A percentile compares a stretch with the other conserved stretches of the same genome.
Conservation (phyloP, 768 basidiomycete genomes). For the Amanita subjunquillea region DNA sequence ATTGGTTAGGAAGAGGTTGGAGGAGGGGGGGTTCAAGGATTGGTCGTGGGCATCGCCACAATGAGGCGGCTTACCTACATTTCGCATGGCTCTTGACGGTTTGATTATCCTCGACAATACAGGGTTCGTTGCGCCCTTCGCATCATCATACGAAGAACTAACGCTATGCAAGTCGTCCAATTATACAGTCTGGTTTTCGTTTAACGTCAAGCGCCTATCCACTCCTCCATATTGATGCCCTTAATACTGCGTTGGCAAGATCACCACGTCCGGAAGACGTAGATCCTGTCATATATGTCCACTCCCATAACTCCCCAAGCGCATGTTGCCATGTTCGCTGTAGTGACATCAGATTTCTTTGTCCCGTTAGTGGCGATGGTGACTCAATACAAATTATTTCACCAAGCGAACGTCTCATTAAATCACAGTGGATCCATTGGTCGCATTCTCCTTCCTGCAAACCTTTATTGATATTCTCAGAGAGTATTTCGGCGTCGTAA, state of each 20-base stretch:
- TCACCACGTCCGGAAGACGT: constrained; percentile 41
- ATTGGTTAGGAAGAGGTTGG: constrained; percentile 32
- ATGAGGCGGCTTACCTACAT: not conserved
- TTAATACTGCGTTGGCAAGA: constrained; percentile 63
- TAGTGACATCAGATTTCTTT: constrained; percentile 68
- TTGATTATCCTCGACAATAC: constrained; percentile 68
- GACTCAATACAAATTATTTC: constrained; percentile 18
- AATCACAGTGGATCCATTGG: constrained; percentile 69
- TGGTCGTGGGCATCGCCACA: constrained; percentile 67
- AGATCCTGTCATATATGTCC: constrained; percentile 68
- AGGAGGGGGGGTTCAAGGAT: constrained; percentile 41
- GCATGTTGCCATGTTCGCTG: constrained; percentile 78
- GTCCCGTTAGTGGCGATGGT: constrained; percentile 82
- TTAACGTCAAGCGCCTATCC: constrained; percentile 70
- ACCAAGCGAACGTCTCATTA: not conserved
- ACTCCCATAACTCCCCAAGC: constrained; percentile 42
- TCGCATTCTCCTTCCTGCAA: constrained; percentile 83
- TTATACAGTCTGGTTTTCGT: constrained; percentile 87
- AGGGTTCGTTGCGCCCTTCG: constrained; percentile 38
- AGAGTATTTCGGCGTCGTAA: constrained; percentile 85
- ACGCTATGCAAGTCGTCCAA: constrained; percentile 43
- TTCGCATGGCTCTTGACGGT: constrained; percentile 69
- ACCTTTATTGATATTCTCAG: constrained; percentile 74
- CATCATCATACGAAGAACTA: constrained; percentile 10
- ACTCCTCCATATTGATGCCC: constrained; percentile 75